Evolutionary conservation across 78 protist species (phyloP), one percentile per base, ranked within the genome.

Genomic region (Dictyostelium citrinum): DNA sequence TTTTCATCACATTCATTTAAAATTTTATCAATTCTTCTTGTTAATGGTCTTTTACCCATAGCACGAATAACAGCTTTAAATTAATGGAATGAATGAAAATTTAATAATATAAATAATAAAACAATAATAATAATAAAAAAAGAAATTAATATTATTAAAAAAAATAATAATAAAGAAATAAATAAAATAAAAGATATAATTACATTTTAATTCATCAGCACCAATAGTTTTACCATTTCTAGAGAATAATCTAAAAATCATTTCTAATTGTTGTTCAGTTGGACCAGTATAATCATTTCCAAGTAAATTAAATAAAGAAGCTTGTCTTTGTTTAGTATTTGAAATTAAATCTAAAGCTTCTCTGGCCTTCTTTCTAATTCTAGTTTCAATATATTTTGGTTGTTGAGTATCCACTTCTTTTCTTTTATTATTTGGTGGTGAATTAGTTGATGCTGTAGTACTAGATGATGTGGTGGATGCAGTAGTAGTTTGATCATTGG

Each of bases 241-340:
- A 17, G 39, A 76, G 29, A 85, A 85, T 20, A 85, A 67, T 45
- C 83, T 49, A 17, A 85, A 85, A 22, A 86, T 77, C 92, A 86
- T 86, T 31, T 77, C 80, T 22, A 86, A 64, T 39, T 86, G 83
- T 61, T 29, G 71, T 39, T 76, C 92, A 77, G 24, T 64, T 55
- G 92, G 92, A 41, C 92, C 92, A 77, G 92, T 86, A 68, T 86
- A 86, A 29, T 86, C 84, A 20, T 39, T 61, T 22, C 92, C 92
- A 55, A 86, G 68, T 16, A 86, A 72, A 77, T 86, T 86, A 31
- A 86, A 76, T 33, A 86, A 60, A 58, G 45, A 20, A 3, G 64
- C 92, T 77, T 86, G 92, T 27, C 92, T 17, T 64, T 86, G 92
- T 46, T 77, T 39, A 3, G 68, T 10, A 22, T 74, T 70, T 16